phyloP scores from a whole-genome alignment of 805 yeast species.

The Zygosaccharomyces pseudorouxii region DNA sequence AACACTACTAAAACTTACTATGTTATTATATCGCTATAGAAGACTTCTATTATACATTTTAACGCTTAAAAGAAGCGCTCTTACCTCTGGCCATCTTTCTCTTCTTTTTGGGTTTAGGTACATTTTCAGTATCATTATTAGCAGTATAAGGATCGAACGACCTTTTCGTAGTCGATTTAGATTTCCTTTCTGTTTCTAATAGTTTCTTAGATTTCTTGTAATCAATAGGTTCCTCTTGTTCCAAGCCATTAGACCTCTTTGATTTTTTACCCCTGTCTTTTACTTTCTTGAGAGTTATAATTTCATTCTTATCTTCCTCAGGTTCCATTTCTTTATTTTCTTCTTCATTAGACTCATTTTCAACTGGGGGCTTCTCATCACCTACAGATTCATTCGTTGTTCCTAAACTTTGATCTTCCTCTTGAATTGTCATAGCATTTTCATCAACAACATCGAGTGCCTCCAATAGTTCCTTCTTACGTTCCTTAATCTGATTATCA shows the following conservation, averaged over 20 bases:
- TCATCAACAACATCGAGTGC: conserved; percentile 20
- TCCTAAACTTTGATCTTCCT: conserved; percentile 22
- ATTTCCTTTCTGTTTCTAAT: conserved; percentile 24
- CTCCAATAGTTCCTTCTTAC: conserved; percentile 13
- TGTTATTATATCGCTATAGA: background rate
- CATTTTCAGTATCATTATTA: conserved; percentile 36
- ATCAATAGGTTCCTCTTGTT: conserved; percentile 37
- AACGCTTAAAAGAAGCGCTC: conserved; percentile 28
- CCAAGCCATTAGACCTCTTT: conserved; percentile 5
- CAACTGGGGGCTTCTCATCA: conserved; percentile 21
- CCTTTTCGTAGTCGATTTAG: conserved; percentile 31
- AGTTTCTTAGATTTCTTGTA: conserved; percentile 43
- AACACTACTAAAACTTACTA: background rate
- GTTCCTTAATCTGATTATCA: conserved; percentile 14
- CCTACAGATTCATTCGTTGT: background rate
- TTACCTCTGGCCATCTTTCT: conserved; percentile 25
- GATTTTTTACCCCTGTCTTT: conserved; percentile 13
- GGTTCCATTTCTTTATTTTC: conserved; percentile 8
- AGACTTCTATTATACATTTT: background rate
- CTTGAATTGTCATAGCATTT: conserved; percentile 36
- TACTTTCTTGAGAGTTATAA: conserved; percentile 39
- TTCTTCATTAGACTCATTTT: conserved; percentile 4
- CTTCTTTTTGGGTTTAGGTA: conserved; percentile 52
- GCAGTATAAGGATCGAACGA: conserved; percentile 58
- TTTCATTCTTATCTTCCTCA: conserved; percentile 34